phyloP scores from a whole-genome alignment of 495 filamentous ascomycete species.

The Daldinia bambusicola region DNA sequence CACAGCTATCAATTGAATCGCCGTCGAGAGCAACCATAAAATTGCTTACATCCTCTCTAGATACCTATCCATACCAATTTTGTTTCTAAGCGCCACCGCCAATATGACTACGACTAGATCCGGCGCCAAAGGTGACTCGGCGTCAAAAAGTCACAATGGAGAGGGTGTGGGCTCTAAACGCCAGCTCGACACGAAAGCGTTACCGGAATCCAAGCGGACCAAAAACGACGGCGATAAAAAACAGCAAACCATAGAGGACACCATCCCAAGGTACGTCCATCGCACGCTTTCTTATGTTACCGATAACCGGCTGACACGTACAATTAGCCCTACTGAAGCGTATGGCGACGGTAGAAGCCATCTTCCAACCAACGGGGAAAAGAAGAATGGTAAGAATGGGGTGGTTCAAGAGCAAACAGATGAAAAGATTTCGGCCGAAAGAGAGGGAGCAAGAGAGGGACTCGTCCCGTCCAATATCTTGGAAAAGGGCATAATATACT shows the following conservation, averaged over 20 bases:
- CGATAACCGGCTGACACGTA: conserved; percentile 10
- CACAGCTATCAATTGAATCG: background rate
- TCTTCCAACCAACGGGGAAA: conserved; percentile 5
- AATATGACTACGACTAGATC: conserved; percentile 47
- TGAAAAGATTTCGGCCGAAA: conserved; percentile 29
- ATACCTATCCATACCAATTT: background rate
- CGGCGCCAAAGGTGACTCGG: conserved; percentile 42
- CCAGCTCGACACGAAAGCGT: conserved; percentile 30
- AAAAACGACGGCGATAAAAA: conserved; percentile 42
- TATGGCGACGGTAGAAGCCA: conserved; percentile 33
- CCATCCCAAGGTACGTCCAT: conserved; percentile 34
- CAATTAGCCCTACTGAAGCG: conserved; percentile 39
- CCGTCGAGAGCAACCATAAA: background rate
- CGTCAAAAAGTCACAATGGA: conserved; percentile 25
- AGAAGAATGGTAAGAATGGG: conserved; percentile 16
- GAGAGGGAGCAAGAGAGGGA: conserved; percentile 59
- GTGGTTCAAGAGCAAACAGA: conserved; percentile 19
- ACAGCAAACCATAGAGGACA: conserved; percentile 46
- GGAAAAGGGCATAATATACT: conserved; percentile 95
- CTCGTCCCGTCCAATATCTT: conserved; percentile 76
- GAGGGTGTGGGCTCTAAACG: conserved; percentile 38
- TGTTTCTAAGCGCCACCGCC: conserved; percentile 5
- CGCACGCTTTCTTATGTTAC: background rate
- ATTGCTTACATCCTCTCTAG: background rate
- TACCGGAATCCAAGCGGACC: conserved; percentile 37